These are phyloP conservation scores for Alternaria sp. DNA, from an alignment of 2,329 filamentous ascomycete species.

Conservation along the genomic window DNA sequence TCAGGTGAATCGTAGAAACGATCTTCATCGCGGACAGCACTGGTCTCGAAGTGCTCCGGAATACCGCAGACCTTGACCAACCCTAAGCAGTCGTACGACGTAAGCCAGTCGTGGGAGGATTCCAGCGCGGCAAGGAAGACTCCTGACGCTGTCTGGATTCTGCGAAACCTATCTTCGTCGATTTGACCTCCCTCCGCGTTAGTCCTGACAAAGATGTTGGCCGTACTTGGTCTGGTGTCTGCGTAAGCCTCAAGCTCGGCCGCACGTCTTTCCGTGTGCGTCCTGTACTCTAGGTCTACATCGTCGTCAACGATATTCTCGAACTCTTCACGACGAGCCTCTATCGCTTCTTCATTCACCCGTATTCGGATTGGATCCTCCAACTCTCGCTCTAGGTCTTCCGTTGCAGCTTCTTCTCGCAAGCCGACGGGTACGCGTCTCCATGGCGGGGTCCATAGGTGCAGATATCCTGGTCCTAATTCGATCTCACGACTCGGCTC, in stretches of 20 bases:
- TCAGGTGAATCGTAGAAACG: background rate
- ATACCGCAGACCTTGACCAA: background rate
- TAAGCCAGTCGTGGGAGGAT: conserved; percentile 13
- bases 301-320: background rate
- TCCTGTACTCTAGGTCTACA: background rate
- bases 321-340: background rate
- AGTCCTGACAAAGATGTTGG: background rate
- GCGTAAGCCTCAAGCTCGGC: background rate
- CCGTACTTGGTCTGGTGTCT: background rate
- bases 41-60: background rate
- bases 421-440: background rate
- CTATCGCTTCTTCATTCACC: background rate
- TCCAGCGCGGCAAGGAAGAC: conserved; percentile 14
- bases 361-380: background rate
- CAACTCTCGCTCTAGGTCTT: too few species aligned
- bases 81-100: conserved; percentile 15
- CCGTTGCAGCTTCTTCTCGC: background rate
- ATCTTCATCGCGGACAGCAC: background rate
- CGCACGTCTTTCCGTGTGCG: background rate
- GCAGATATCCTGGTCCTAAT: too few species aligned
- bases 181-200: background rate
- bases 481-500: too few species aligned
- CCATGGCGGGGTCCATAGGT: too few species aligned
- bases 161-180: background rate
- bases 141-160: background rate